Evolutionary conservation across 208 protist species (phyloP).

Genomic region (Crithidia sp.): DNA sequence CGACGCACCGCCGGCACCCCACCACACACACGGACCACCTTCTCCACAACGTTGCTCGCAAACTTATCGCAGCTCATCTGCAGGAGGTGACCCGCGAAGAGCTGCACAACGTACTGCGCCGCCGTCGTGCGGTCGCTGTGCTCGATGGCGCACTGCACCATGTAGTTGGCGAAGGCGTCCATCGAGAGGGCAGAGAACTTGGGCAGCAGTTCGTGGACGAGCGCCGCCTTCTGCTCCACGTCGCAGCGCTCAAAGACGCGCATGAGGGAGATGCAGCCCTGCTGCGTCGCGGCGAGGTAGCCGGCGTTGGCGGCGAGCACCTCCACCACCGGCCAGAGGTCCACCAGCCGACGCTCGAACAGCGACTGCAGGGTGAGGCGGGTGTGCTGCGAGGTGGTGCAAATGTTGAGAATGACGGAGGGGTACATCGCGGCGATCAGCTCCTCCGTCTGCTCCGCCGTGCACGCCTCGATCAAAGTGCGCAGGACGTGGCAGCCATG

Average conservation of each 20-base stretch:
- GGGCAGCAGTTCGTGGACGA: constrained; percentile 69
- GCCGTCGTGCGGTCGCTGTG: constrained; percentile 64
- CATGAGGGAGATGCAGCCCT: constrained; percentile 90
- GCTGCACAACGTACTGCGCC: constrained; percentile 59
- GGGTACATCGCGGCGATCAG: constrained; percentile 68
- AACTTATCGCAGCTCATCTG: constrained; percentile 87
- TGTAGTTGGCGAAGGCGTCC: constrained; percentile 90
- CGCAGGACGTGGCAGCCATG: constrained; percentile 84
- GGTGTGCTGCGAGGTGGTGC: constrained; percentile 82
- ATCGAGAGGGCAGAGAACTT: constrained; percentile 70
- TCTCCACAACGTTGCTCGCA: constrained; percentile 88
- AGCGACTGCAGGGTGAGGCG: constrained; percentile 74
- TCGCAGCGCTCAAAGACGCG: constrained; percentile 80
- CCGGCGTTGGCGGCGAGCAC: constrained; percentile 67
- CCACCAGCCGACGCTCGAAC: constrained; percentile 69
- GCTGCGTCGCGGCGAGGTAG: constrained; percentile 86
- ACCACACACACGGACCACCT: constrained; percentile 66
- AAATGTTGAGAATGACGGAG: constrained; percentile 80
- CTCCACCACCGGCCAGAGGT: constrained; percentile 63
- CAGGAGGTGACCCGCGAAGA: constrained; percentile 65
- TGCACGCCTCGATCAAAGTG: constrained; percentile 54
- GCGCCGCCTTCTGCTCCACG: constrained; percentile 49
- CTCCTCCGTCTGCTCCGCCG: constrained; percentile 47
- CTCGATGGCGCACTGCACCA: constrained; percentile 89
- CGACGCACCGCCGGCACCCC: constrained; percentile 65